phyloP scores from a whole-genome alignment of 2,329 filamentous ascomycete genomes.

The Fusarium mangiferae region DNA sequence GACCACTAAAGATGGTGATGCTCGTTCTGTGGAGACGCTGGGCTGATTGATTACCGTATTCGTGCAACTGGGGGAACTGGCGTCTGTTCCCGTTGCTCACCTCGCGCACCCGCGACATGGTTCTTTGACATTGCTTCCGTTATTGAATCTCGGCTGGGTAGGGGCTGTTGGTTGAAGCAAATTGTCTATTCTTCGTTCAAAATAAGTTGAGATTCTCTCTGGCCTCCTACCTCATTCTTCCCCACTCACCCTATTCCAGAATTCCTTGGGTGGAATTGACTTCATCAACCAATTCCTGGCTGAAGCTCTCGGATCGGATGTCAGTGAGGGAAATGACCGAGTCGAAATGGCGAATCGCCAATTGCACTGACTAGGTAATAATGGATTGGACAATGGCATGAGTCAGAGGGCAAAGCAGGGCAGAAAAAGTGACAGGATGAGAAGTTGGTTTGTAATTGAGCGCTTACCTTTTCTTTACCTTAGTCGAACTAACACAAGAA shows the following conservation, averaged over 20 bases:
- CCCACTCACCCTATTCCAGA: slow-evolving; percentile 18
- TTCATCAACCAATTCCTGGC: slow-evolving; percentile 20
- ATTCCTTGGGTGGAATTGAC: slow-evolving; percentile 26
- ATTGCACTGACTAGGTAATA: neutral
- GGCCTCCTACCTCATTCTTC: slow-evolving; percentile 4
- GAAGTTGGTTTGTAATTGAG: slow-evolving; percentile 27
- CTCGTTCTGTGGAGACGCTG: neutral
- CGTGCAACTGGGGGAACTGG: slow-evolving; percentile 21
- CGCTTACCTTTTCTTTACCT: neutral
- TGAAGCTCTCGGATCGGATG: neutral
- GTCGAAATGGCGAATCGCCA: slow-evolving; percentile 4
- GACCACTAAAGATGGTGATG: slow-evolving; percentile 34
- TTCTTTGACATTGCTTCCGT: slow-evolving; percentile 4
- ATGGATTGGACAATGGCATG: slow-evolving; percentile 7
- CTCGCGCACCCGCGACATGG: slow-evolving; percentile 5
- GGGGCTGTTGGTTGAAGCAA: neutral
- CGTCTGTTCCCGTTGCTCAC: slow-evolving; percentile 16
- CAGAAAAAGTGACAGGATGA: neutral
- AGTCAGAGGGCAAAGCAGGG: neutral
- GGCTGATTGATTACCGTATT: slow-evolving; percentile 1
- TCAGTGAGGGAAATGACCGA: neutral
- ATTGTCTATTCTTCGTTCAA: neutral
- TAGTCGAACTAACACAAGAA: neutral
- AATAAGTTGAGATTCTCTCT: slow-evolving; percentile 6
- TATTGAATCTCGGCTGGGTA: slow-evolving; percentile 5